A percentile compares a stretch with the other conserved stretches of the same genome.
Evolutionary conservation across 1,284 basidiomycete genomes (phyloP).

Genomic region (Heterobasidion irregulare): DNA sequence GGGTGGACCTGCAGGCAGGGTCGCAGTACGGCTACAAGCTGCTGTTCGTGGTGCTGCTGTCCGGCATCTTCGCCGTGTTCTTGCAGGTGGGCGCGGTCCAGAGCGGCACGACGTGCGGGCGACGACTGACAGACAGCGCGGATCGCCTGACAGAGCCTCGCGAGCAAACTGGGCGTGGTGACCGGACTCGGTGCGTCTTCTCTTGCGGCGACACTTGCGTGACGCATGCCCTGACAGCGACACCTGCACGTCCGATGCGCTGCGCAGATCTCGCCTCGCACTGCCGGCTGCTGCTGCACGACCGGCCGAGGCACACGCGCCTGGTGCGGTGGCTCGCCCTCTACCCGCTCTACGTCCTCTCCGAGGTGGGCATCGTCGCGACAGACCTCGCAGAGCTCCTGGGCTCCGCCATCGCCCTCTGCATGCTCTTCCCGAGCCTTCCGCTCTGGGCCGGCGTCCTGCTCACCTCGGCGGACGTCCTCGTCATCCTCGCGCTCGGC

Average conservation of each 20-base stretch:
- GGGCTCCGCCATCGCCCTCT: constrained; percentile 76
- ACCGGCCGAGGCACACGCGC: constrained; percentile 52
- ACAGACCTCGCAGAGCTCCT: constrained; percentile 74
- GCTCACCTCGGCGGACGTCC: constrained; percentile 78
- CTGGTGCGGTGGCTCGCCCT: constrained; percentile 59
- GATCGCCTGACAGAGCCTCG: constrained; percentile 36
- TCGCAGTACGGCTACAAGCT: constrained; percentile 79
- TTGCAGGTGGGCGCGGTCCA: constrained; percentile 45
- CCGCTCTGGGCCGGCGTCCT: constrained; percentile 80
- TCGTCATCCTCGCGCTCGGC: constrained; percentile 62
- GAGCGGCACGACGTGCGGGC: neutral
- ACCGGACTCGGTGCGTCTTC: constrained; percentile 50
- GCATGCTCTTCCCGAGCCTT: constrained; percentile 74
- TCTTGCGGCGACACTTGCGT: too few relatives aligned
- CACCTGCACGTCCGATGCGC: neutral
- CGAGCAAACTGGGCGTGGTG: constrained; percentile 59
- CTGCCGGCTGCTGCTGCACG: constrained; percentile 63
- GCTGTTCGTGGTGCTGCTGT: constrained; percentile 71
- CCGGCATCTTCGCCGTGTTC: constrained; percentile 78
- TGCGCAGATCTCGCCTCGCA: constrained; percentile 58
- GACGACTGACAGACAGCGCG: too few relatives aligned
- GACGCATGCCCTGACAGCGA: too few relatives aligned
- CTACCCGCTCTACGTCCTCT: constrained; percentile 61
- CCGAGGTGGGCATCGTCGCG: constrained; percentile 79
- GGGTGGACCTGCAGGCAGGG: constrained; percentile 69